These are phyloP conservation scores for Metschnikowia chrysomelidarum DNA, from an alignment of 805 yeast genomes.

Conservation along the genomic window DNA sequence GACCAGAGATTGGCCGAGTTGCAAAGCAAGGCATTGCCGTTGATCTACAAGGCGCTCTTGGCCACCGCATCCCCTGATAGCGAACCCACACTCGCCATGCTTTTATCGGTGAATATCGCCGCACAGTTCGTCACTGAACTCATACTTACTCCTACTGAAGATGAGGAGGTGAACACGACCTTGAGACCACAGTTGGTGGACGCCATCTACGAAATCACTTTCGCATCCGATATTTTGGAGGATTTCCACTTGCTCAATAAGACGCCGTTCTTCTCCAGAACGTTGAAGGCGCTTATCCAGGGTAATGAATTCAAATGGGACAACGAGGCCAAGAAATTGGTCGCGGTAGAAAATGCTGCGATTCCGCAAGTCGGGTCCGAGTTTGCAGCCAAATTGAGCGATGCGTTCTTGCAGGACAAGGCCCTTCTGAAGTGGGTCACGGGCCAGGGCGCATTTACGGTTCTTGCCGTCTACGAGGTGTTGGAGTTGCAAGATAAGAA, in stretches of 20 bases:
- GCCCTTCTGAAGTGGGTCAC: constrained; percentile 59
- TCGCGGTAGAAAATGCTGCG: constrained; percentile 31
- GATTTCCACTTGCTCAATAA: constrained; percentile 67
- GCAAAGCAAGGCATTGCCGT: constrained; percentile 60
- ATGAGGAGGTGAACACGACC: constrained; percentile 36
- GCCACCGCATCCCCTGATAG: constrained; percentile 24
- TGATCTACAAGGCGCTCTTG: constrained; percentile 54
- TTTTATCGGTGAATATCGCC: constrained; percentile 71
- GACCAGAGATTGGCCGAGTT: constrained; percentile 73
- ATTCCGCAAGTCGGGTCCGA: constrained; percentile 52
- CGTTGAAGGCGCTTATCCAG: constrained; percentile 73
- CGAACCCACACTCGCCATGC: constrained; percentile 44
- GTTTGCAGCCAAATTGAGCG: constrained; percentile 55
- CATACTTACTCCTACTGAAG: constrained; percentile 53
- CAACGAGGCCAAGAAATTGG: constrained; percentile 43
- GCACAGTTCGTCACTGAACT: constrained; percentile 81
- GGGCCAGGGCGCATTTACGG: constrained; percentile 71
- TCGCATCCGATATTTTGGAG: constrained; percentile 64
- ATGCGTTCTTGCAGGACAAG: constrained; percentile 49
- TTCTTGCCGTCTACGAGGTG: constrained; percentile 76
- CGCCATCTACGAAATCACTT: constrained; percentile 50
- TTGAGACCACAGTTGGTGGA: constrained; percentile 51
- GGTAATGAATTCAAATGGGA: constrained; percentile 81
- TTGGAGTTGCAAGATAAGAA: constrained; percentile 41
- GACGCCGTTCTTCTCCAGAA: constrained; percentile 68